Evolutionary conservation across 2,329 filamentous ascomycete genomes (phyloP), one percentile per base, ranked within the genome.

Genomic region (Penicillium sumatraense): DNA sequence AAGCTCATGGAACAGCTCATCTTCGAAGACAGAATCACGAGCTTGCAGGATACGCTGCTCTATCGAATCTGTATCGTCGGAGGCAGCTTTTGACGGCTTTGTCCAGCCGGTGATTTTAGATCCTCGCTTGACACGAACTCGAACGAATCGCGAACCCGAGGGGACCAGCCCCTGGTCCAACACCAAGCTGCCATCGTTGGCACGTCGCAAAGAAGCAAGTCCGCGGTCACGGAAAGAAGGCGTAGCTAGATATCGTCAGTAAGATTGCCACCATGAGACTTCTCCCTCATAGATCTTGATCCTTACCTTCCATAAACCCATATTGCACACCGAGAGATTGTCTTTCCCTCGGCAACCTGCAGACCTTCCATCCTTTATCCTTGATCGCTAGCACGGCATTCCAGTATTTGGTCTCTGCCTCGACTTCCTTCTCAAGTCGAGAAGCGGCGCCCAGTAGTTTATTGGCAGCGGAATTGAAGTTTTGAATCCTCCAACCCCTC

Each of bases 1-100:
- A 56, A 98, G 80, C 74, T 99, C 95, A 64, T 96, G 87, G 83
- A 92, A 97, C 1, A 99, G 78, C 70, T 99, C 95, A 2, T 88
- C 82, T 31, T 85, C 81, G 23, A 80, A 78, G 5, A 85, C 75
- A 2, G 82, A 80, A 38, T 80, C 78, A 3, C 83, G 83, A 13
- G 71, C 73, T 58, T 72, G 71, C 13, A 70, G 61, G 41, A 71
- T 72, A 62, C 71, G 60, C 72, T 67, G 55, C 67, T 77, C 71
- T 13, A 73, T 69, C 1, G 72, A 64, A 5, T 71, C 65, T 13
- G 61, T 58, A 10, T 64, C 47, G 14, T 48, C 51, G 11, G 64
- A 51, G 3, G 54, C 49, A 6, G 62, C 53, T n/a, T 47, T 58
- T 2, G 47, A 58, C 1, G 68, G 54, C 27, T 64, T 69, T 1